Conservation (phyloP, 129 eudicot genomes). For the Sambucus nigra region DNA sequence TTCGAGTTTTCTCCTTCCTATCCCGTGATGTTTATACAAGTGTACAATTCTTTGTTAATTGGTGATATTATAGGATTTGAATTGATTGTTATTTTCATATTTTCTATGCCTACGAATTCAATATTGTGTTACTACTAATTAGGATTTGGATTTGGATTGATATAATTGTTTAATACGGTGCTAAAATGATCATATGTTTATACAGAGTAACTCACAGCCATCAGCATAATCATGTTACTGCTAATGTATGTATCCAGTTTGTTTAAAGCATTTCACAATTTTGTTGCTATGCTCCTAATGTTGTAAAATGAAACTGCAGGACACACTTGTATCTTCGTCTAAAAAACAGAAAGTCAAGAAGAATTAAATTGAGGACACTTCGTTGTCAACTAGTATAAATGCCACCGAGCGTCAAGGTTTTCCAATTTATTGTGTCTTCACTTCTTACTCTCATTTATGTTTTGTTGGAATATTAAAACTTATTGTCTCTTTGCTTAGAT, state of each 20-base stretch:
- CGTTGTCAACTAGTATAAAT: slow-evolving; percentile 36
- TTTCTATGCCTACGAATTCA: too few species aligned
- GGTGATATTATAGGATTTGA: too few species aligned
- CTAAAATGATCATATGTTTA: too few species aligned
- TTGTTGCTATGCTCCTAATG: slow-evolving; percentile 7
- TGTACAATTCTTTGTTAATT: too few species aligned
- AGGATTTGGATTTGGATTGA: too few species aligned
- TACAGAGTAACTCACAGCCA: slow-evolving; percentile 31
- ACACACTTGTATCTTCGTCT: slow-evolving; percentile 47
- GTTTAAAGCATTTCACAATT: neutral
- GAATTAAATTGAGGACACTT: slow-evolving; percentile 40
- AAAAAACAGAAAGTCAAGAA: slow-evolving; percentile 71
- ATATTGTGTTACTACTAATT: too few species aligned
- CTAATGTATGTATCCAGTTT: slow-evolving; percentile 19
- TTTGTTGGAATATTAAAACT: slow-evolving; percentile 8
- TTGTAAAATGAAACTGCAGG: slow-evolving; percentile 40
- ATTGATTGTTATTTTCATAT: too few species aligned
- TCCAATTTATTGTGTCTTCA: neutral
- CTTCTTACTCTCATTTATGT: neutral
- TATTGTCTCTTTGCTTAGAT: slow-evolving; percentile 36
- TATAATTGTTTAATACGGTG: too few species aligned
- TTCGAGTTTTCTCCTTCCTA: too few species aligned
- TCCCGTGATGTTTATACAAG: too few species aligned
- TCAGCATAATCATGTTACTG: slow-evolving; percentile 36
- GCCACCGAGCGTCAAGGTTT: slow-evolving; percentile 62